Conservation (phyloP, 352 stramenopile species). For the Phytophthora brassicae region DNA sequence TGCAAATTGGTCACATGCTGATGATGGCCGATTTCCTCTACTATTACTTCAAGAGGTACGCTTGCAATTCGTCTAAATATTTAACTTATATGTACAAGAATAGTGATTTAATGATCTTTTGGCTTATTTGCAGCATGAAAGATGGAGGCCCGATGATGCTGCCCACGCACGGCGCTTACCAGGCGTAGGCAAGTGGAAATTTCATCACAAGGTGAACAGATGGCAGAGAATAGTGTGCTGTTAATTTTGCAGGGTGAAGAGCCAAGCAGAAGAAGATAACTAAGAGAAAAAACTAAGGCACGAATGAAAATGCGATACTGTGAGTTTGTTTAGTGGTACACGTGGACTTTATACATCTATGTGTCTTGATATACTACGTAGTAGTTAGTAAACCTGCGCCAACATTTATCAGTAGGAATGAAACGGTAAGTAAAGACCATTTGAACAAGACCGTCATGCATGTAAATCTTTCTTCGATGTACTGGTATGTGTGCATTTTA, state of each 20-base stretch:
- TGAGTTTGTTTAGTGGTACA: too few relatives aligned
- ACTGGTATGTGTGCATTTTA: conserved; percentile 26
- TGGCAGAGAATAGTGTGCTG: conserved; percentile 27
- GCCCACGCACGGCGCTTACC: conserved; percentile 85
- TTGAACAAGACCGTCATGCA: conserved; percentile 6
- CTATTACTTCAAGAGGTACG: conserved; percentile 97
- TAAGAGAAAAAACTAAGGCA: conserved; percentile 26
- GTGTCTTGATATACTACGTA: too few relatives aligned
- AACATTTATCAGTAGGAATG: too few relatives aligned
- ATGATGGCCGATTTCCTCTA: conserved; percentile 99
- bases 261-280: conserved; percentile 18
- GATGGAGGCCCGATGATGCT: conserved; percentile 88
- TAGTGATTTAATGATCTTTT: too few relatives aligned
- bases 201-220: conserved; percentile 18
- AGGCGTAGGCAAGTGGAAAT: conserved; percentile 47
- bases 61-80: not conserved
- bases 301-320: conserved; percentile 20
- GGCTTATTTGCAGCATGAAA: conserved; percentile 64
- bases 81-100: too few relatives aligned
- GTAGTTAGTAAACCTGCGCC: too few relatives aligned
- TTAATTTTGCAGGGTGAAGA: conserved; percentile 12
- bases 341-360: too few relatives aligned
- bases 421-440: too few relatives aligned
- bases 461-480: conserved; percentile 35
- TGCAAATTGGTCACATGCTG: conserved; percentile 98